Conservation (phyloP, 805 yeast species). For the Nakazawaea sp. region DNA sequence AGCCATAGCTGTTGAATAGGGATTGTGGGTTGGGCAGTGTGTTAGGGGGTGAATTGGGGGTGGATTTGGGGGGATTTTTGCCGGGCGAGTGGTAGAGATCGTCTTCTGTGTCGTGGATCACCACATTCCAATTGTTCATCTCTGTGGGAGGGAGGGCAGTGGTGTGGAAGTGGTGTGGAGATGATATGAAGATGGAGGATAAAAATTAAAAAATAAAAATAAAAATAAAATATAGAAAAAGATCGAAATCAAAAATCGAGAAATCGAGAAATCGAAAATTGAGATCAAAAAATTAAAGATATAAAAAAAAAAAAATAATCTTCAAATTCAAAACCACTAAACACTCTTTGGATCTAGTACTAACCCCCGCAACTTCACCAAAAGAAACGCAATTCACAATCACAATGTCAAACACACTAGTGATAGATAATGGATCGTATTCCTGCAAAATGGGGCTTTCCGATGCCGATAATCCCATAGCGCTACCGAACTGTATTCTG, state of each 20-base stretch:
- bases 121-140: slow-evolving; percentile 8
- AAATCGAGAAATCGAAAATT: not conserved
- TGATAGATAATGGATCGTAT: slow-evolving; percentile 89
- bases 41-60: slow-evolving; percentile 1
- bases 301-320: not conserved
- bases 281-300: not conserved
- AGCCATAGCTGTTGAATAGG: not conserved
- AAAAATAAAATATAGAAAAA: not conserved
- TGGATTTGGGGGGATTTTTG: not conserved
- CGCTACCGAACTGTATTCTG: slow-evolving; percentile 63
- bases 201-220: not conserved
- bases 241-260: not conserved
- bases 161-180: too few relatives aligned
- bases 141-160: too few relatives aligned
- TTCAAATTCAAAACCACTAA: not conserved
- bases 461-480: slow-evolving; percentile 32
- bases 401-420: too few relatives aligned
- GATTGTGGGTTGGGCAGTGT: slow-evolving; percentile 4
- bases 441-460: slow-evolving; percentile 62
- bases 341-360: too few relatives aligned
- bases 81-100: not conserved
- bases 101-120: slow-evolving; percentile 1
- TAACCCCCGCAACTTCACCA: too few relatives aligned
- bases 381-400: too few relatives aligned
- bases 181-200: slow-evolving; percentile 4